These are phyloP conservation scores for Salix caprea DNA, from an alignment of 345 rosid species.

Conservation along the genomic window DNA sequence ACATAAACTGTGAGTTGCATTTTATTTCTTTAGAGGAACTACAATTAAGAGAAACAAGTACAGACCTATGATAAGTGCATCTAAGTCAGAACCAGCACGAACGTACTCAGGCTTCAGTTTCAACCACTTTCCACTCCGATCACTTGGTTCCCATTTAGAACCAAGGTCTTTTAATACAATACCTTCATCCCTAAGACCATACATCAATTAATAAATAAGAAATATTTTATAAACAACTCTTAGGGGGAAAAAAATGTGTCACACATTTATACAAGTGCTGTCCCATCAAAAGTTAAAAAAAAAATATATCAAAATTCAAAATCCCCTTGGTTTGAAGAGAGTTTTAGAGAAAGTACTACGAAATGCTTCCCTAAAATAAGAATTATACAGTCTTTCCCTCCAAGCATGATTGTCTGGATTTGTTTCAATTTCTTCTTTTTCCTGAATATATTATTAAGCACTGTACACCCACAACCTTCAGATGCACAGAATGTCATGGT, in stretches of 20 bases:
- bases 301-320: no score
- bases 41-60: conserved; percentile 6
- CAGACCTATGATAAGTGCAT: conserved; percentile 86
- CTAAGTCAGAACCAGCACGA: conserved; percentile 83
- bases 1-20: not conserved
- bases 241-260: not conserved
- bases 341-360: no score
- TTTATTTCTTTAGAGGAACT: conserved; percentile 10
- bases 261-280: not conserved
- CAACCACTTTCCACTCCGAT: conserved; percentile 96
- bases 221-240: not conserved
- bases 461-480: no score
- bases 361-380: no score
- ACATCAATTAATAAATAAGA: not conserved
- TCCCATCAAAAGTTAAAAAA: no score
- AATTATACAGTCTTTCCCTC: no score
- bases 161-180: conserved; percentile 77
- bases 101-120: conserved; percentile 91
- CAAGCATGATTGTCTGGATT: no score
- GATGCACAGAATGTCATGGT: no score
- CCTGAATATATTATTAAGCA: no score
- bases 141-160: conserved; percentile 97
- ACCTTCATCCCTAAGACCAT: conserved; percentile 73
- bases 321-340: no score
- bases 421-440: no score